Base-by-base conservation (phyloP, 2,329 filamentous ascomycete species). In the Paraphaeosphaeria minitans region DNA sequence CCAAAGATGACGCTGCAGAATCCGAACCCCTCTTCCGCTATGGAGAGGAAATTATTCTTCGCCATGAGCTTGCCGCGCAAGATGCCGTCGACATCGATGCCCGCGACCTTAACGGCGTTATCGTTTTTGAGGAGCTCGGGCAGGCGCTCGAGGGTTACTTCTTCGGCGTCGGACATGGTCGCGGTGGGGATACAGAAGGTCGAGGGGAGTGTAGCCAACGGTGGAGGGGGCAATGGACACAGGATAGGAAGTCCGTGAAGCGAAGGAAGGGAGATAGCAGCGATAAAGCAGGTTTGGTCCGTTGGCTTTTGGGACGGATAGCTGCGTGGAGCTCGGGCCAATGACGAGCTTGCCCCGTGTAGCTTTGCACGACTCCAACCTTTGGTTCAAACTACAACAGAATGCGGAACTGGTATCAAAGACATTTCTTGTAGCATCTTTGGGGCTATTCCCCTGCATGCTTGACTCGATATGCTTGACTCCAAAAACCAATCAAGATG, bases 1-100 rank as follows among this genome's bases (percentile, higher is more conserved):
- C 93, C 93, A 71, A 96, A 97, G 65, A 97, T 87, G 66, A 97
- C 92, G 21, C 91, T 95, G 82, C 93, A 97, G 82, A 97, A 97
- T 55, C 93, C 93, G 69, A 97, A 97, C 53, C 93, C 93, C 46
- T 87, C 84, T 43, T 85, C 78, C n/a, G 89, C 89, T 54, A 97
- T 85, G 31, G 90, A 92, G 39, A 97, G 81, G 77, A 97, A 97
- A 80, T 97, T 97, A 75, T 89, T 90, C 83, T 96, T 96, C 68
- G 92, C 92, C 78, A 97, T 88, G 61, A 97, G 84, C 80, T 97
- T 97, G 67, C 93, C 93, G 56, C 93, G 91, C 56, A 97, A 82
- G 53, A 92, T 87, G 64, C 93, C 93, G 74, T 97, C 93, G 58
- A 93, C 89, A 75, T 97, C 93, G 61, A 95, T 79, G 42, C 93